Percentiles rank a stretch among this genome's conserved stretches.
Conservation (phyloP, 805 yeast species). For the Cyberlindnera veronae region DNA sequence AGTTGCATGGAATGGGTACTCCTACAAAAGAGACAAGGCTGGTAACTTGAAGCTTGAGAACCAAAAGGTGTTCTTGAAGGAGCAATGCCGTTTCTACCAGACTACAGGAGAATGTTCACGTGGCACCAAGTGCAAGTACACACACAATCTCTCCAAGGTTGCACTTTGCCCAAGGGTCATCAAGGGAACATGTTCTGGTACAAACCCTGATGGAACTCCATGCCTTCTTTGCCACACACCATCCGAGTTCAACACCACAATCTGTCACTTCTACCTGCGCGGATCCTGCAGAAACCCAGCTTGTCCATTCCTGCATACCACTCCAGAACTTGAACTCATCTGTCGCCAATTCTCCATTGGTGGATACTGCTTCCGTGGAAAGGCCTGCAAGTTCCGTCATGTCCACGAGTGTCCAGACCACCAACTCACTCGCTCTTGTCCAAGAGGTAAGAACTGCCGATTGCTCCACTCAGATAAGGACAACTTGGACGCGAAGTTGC, state of each 20-base stretch:
- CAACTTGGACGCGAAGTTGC: conserved; percentile 23
- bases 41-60: conserved; percentile 29
- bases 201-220: conserved; percentile 23
- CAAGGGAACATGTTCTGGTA: conserved; percentile 40
- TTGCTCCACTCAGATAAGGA: conserved; percentile 44
- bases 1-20: conserved; percentile 33
- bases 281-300: conserved; percentile 45
- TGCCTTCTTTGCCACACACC: conserved; percentile 59
- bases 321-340: conserved; percentile 39
- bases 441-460: conserved; percentile 48
- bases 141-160: conserved; percentile 48
- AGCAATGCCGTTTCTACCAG: conserved; percentile 28
- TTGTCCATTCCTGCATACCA: conserved; percentile 51
- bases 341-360: conserved; percentile 67
- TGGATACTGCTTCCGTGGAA: conserved; percentile 67
- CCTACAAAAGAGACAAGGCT: conserved; percentile 26
- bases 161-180: conserved; percentile 53
- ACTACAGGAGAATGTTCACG: conserved; percentile 41
- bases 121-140: conserved; percentile 48
- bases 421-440: conserved; percentile 58
- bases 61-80: conserved; percentile 24
- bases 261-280: conserved; percentile 49
- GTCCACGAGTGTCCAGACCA: conserved; percentile 67
- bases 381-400: conserved; percentile 54
- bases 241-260: conserved; percentile 55